phyloP scores from a whole-genome alignment of 768 basidiomycete genomes.

The Auriscalpium vulgare region DNA sequence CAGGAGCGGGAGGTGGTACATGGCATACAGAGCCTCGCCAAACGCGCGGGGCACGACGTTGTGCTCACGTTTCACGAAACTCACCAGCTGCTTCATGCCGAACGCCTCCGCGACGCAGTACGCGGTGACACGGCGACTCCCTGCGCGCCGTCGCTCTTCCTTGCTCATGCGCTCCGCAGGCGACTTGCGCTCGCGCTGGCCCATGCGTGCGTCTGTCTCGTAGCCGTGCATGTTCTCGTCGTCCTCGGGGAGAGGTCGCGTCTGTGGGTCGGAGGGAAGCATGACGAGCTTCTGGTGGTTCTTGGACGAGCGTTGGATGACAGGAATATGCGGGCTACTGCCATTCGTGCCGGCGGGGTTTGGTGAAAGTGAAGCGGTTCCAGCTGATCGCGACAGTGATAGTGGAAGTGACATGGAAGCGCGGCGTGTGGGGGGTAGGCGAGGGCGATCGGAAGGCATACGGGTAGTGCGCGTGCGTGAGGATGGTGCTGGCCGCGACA shows the following conservation, averaged over 20 bases:
- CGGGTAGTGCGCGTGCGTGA: no score
- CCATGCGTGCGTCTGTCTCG: background rate
- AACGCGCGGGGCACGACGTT: conserved; percentile 82
- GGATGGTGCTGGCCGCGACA: no score
- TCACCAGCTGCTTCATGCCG: conserved; percentile 74
- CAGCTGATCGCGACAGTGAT: background rate
- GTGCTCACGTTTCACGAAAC: conserved; percentile 89
- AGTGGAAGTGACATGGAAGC: background rate
- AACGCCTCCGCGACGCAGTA: conserved; percentile 85
- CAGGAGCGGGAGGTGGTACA: conserved; percentile 86
- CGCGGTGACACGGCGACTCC: conserved; percentile 77
- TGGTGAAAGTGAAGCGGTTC: background rate
- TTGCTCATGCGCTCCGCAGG: conserved; percentile 54
- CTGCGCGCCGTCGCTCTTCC: conserved; percentile 71
- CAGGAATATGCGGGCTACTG: no score
- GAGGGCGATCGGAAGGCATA: background rate
- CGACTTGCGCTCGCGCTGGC: conserved; percentile 31
- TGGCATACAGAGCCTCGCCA: conserved; percentile 89
- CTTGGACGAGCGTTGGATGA: conserved; percentile 70
- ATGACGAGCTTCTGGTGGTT: conserved; percentile 87
- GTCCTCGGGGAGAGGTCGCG: conserved; percentile 40
- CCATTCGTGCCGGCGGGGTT: background rate
- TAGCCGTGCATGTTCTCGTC: background rate
- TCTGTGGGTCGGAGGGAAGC: conserved; percentile 86
- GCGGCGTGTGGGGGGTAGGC: background rate